Conservation (phyloP, 768 basidiomycete species). For the Piloderma croceum region DNA sequence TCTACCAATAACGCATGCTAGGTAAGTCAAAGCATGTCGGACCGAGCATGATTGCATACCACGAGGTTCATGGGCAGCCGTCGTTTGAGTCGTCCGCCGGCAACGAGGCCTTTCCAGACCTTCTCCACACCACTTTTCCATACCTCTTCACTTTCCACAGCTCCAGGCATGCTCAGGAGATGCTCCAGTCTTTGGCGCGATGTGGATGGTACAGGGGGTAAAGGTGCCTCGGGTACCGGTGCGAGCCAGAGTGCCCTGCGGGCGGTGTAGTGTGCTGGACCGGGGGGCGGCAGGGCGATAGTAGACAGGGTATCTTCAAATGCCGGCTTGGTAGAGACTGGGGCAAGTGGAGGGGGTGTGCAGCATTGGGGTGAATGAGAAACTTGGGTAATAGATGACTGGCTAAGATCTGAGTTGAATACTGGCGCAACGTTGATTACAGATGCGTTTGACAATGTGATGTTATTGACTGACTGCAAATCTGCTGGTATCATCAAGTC, state of each 20-base stretch:
- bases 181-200: slow-evolving; percentile 47
- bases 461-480: slow-evolving; percentile 6
- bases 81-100: slow-evolving; percentile 53
- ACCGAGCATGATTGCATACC: slow-evolving; percentile 36
- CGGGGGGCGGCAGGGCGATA: slow-evolving; percentile 52
- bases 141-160: slow-evolving; percentile 42
- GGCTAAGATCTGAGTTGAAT: no score
- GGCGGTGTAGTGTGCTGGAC: slow-evolving; percentile 57
- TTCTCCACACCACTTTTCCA: slow-evolving; percentile 56
- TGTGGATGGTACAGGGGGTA: slow-evolving; percentile 27
- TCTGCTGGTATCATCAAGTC: no score
- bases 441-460: no score
- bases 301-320: slow-evolving; percentile 38
- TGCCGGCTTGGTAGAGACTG: slow-evolving; percentile 11
- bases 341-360: slow-evolving; percentile 6
- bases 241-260: slow-evolving; percentile 61
- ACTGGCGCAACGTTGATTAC: no score
- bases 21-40: neutral
- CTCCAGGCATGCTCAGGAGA: slow-evolving; percentile 42
- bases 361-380: slow-evolving; percentile 9
- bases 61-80: slow-evolving; percentile 58
- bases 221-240: slow-evolving; percentile 20
- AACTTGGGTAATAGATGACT: no score
- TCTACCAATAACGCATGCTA: slow-evolving; percentile 33
- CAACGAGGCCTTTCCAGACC: slow-evolving; percentile 58